Evolutionary conservation across 768 basidiomycete species (phyloP).

Genomic region (Coprinopsis marcescibilis): DNA sequence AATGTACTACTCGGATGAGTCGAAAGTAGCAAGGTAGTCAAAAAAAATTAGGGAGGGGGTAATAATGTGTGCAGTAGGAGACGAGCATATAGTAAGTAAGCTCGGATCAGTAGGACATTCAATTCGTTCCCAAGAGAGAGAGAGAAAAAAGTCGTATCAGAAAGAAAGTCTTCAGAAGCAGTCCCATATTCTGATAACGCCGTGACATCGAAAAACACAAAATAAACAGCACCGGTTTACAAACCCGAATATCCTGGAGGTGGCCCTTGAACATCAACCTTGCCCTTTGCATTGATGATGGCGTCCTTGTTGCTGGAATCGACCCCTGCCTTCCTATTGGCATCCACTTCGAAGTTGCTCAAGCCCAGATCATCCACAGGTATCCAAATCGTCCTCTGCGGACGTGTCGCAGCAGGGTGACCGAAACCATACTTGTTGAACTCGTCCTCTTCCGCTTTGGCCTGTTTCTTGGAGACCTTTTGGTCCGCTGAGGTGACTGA

Average conservation of each 20-base stretch:
- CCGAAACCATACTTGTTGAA: constrained; percentile 67
- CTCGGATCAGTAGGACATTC: too few species aligned
- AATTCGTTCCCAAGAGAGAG: too few species aligned
- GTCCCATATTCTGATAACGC: too few species aligned
- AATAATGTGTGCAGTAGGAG: too few species aligned
- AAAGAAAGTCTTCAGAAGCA: too few species aligned
- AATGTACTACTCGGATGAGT: too few species aligned
- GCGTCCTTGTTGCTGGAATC: constrained; percentile 35
- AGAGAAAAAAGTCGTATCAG: too few species aligned
- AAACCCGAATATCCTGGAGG: constrained; percentile 9
- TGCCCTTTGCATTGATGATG: constrained; percentile 26
- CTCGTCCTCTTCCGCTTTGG: constrained; percentile 16
- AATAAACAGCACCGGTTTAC: not conserved
- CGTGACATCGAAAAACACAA: too few species aligned
- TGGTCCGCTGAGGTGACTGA: constrained; percentile 10
- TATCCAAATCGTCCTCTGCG: constrained; percentile 82
- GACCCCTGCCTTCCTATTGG: constrained; percentile 50
- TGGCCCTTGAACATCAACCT: constrained; percentile 31
- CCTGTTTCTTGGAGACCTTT: constrained; percentile 11
- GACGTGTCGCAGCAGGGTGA: constrained; percentile 73
- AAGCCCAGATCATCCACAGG: constrained; percentile 54
- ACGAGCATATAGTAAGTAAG: too few species aligned
- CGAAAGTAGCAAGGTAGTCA: too few species aligned
- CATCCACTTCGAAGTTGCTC: constrained; percentile 20
- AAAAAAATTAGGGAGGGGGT: too few species aligned